phyloP scores from a whole-genome alignment of 257 asterid genomes.

The Rehmannia glutinosa region DNA sequence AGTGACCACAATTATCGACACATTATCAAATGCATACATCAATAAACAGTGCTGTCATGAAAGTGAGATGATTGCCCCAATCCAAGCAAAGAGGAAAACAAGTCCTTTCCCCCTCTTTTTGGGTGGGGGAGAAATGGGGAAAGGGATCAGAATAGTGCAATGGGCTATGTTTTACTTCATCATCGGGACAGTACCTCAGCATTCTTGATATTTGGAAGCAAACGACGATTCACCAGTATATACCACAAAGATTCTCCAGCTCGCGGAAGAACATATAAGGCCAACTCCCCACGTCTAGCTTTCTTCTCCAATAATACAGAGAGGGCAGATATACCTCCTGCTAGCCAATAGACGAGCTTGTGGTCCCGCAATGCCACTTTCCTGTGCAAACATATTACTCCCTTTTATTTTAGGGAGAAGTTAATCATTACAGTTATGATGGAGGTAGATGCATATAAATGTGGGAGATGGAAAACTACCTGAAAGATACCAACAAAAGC shows the following conservation, averaged over 20 bases:
- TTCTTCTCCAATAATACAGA: conserved; percentile 93
- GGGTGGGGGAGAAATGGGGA: too few species aligned
- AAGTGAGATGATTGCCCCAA: too few species aligned
- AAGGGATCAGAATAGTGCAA: background rate
- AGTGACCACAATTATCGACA: too few species aligned
- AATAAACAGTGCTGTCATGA: too few species aligned
- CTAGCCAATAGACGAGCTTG: conserved; percentile 92
- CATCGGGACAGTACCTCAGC: conserved; percentile 67
- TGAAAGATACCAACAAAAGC: conserved; percentile 96
- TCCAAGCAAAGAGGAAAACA: too few species aligned
- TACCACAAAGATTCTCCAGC: conserved; percentile 98
- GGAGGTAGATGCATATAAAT: conserved; percentile 15
- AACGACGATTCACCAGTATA: conserved; percentile 84
- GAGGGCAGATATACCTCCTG: conserved; percentile 87
- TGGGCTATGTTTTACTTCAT: background rate
- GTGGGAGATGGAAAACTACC: conserved; percentile 37
- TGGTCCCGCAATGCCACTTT: conserved; percentile 90
- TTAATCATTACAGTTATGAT: conserved; percentile 27
- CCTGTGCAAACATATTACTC: conserved; percentile 84
- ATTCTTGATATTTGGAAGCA: conserved; percentile 79
- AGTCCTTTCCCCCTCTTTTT: too few species aligned
- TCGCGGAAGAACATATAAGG: conserved; percentile 94
- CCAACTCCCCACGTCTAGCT: conserved; percentile 94
- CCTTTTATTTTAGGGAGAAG: conserved; percentile 48
- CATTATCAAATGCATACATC: too few species aligned